These are phyloP conservation scores for Kandelia obovata DNA, from an alignment of 345 rosid genomes.

Conservation along the genomic window DNA sequence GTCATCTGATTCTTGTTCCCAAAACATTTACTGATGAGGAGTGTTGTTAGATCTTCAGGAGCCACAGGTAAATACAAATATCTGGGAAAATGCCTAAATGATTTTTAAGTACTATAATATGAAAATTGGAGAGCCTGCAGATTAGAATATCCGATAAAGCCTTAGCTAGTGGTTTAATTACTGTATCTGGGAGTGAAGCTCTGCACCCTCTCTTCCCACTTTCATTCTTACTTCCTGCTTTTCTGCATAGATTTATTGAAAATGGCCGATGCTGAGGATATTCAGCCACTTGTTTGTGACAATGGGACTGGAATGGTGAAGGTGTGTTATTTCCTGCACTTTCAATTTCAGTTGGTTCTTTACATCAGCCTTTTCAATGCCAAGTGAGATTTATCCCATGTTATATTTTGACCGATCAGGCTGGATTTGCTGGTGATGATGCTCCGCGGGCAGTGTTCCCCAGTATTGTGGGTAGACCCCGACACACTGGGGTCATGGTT, in stretches of 20 bases:
- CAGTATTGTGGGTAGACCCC: conserved; percentile 56
- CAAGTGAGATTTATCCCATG: neutral
- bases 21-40: too few relatives aligned
- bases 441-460: conserved; percentile 58
- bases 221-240: neutral
- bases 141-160: too few relatives aligned
- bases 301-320: conserved; percentile 67
- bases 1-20: too few relatives aligned
- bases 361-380: neutral
- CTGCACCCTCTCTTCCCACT: too few relatives aligned
- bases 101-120: too few relatives aligned
- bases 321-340: conserved; percentile 24
- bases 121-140: too few relatives aligned
- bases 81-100: too few relatives aligned
- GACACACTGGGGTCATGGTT: conserved; percentile 68
- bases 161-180: too few relatives aligned
- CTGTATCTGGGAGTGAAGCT: too few relatives aligned
- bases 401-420: conserved; percentile 25
- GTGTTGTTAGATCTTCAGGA: too few relatives aligned
- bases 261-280: conserved; percentile 82
- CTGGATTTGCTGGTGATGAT: conserved; percentile 61
- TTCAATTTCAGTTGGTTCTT: neutral
- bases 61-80: too few relatives aligned
- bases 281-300: conserved; percentile 60
- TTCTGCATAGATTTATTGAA: conserved; percentile 6